Percentiles rank a stretch among this genome's conserved stretches.
phyloP scores from a whole-genome alignment of 805 yeast species.

The Lachancea cidri region DNA sequence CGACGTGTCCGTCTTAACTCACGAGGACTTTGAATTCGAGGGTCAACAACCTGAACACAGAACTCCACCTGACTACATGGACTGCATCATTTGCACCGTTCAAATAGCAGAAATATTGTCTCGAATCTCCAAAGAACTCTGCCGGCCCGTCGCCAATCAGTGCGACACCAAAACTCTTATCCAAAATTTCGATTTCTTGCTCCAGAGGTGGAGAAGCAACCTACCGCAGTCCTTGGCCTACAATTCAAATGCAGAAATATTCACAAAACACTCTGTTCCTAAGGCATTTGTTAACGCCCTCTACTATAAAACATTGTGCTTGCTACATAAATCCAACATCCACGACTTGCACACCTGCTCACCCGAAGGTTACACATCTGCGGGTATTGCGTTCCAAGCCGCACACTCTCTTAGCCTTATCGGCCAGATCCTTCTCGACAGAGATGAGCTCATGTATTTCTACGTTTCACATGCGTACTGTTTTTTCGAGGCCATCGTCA shows the following conservation, averaged over 20 bases:
- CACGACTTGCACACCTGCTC: conserved; percentile 5
- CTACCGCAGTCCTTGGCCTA: conserved; percentile 6
- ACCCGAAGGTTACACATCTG: conserved; percentile 4
- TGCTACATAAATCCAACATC: conserved; percentile 7
- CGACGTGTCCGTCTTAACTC: conserved; percentile 8
- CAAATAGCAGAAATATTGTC: conserved; percentile 9
- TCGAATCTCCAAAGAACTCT: conserved; percentile 4
- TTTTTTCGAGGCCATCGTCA: conserved; percentile 8
- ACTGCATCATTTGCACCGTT: conserved; percentile 7
- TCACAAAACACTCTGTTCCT: conserved; percentile 7
- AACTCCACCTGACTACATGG: conserved; percentile 4
- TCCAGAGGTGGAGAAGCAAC: conserved; percentile 7
- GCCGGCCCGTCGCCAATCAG: conserved; percentile 2
- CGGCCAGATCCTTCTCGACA: conserved; percentile 7
- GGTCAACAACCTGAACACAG: conserved; percentile 3
- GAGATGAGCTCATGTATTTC: conserved; percentile 3
- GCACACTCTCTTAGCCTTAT: conserved; percentile 8
- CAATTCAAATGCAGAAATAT: conserved; percentile 7
- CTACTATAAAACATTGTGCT: conserved; percentile 7
- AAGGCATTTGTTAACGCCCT: conserved; percentile 8
- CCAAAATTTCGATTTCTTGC: conserved; percentile 4
- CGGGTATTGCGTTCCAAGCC: conserved; percentile 9
- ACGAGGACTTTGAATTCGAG: conserved; percentile 7
- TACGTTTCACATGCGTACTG: conserved; percentile 8
- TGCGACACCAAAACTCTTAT: conserved; percentile 3